Percentiles rank a stretch among this genome's conserved stretches.
phyloP scores from a whole-genome alignment of 805 yeast species.

The Maudiozyma barnettii region DNA sequence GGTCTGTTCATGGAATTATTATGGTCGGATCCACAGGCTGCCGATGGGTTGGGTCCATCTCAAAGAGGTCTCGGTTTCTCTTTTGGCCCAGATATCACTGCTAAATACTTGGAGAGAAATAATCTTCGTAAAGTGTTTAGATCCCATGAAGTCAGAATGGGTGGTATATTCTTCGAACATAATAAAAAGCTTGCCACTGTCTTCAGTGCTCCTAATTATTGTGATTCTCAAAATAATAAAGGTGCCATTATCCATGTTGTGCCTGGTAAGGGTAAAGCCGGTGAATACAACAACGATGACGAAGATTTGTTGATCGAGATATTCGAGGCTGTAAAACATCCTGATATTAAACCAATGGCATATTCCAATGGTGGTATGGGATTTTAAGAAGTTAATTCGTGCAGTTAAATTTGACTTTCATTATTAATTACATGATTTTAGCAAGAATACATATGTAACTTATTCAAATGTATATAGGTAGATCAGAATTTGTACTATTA shows the following conservation, averaged over 20 bases:
- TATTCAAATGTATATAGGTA: too few relatives aligned
- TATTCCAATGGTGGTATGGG: slow-evolving; percentile 49
- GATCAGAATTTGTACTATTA: too few relatives aligned
- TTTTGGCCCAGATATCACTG: slow-evolving; percentile 93
- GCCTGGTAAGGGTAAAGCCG: slow-evolving; percentile 29
- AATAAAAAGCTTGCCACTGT: slow-evolving; percentile 80
- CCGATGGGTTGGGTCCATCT: slow-evolving; percentile 71
- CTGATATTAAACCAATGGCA: slow-evolving; percentile 90
- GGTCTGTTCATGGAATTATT: slow-evolving; percentile 93
- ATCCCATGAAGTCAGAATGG: slow-evolving; percentile 92
- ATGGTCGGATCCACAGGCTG: slow-evolving; percentile 93
- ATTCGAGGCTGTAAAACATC: slow-evolving; percentile 81
- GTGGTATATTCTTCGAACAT: slow-evolving; percentile 83
- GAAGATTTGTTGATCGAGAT: slow-evolving; percentile 45
- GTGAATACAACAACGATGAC: slow-evolving; percentile 36
- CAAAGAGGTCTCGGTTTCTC: slow-evolving; percentile 94
- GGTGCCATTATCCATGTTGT: slow-evolving; percentile 80
- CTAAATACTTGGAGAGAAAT: slow-evolving; percentile 62
- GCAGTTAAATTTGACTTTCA: background rate
- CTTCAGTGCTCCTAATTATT: slow-evolving; percentile 97
- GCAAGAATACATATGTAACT: too few relatives aligned
- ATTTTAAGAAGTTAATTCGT: slow-evolving; percentile 9
- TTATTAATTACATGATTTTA: background rate
- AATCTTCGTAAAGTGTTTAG: slow-evolving; percentile 71
- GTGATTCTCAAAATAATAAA: slow-evolving; percentile 82